Evolutionary conservation across 2,329 filamentous ascomycete species (phyloP).

Genomic region (Verticillium zaregamsianum): DNA sequence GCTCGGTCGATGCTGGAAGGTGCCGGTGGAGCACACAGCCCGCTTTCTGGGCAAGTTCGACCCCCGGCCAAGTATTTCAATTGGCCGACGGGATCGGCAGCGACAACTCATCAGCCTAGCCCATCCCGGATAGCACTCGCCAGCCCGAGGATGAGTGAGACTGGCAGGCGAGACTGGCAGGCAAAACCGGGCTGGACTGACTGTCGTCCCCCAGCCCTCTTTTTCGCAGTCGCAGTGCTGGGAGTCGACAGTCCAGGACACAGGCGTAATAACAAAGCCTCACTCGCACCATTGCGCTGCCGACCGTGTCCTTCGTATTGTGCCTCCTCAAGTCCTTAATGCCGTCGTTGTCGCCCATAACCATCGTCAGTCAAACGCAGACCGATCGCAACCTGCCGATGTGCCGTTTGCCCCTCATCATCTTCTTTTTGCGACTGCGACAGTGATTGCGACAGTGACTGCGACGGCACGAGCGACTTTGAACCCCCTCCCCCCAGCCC

Average conservation of each 20-base stretch:
- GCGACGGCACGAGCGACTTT: neutral
- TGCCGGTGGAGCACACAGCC: constrained; percentile 12
- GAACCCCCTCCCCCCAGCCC: neutral
- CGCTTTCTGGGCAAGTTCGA: constrained; percentile 9
- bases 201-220: neutral
- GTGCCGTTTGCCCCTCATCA: neutral
- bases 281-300: neutral
- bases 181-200: too few species aligned
- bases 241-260: neutral
- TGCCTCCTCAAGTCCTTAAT: neutral
- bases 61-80: constrained; percentile 18
- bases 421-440: neutral
- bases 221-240: neutral
- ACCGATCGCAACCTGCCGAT: neutral
- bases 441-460: neutral
- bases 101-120: constrained; percentile 27
- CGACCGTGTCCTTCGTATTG: neutral
- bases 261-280: neutral
- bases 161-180: too few species aligned
- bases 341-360: neutral
- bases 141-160: neutral
- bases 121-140: constrained; percentile 6
- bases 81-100: constrained; percentile 22
- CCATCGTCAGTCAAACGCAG: neutral
- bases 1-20: neutral